Conservation (phyloP, 106 monocot species). For the Dendrobium huoshanense region DNA sequence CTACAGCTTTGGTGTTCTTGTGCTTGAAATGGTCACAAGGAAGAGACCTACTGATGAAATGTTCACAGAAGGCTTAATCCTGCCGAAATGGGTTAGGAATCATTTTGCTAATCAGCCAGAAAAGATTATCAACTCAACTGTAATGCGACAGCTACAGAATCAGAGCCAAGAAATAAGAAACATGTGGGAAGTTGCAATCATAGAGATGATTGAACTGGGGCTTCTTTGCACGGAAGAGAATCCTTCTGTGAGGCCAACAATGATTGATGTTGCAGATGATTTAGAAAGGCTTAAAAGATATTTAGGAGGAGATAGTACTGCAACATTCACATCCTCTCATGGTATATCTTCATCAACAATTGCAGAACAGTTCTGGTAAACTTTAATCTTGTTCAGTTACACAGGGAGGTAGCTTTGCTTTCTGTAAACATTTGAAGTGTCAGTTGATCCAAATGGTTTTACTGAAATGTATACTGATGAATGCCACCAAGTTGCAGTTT, state of each 20-base stretch:
- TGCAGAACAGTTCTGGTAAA: constrained; percentile 20
- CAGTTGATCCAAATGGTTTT: no score
- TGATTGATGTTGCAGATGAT: constrained; percentile 53
- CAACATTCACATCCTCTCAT: constrained; percentile 9
- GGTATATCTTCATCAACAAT: constrained; percentile 31
- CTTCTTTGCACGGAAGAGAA: constrained; percentile 28
- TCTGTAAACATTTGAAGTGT: no score
- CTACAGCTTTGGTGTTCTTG: constrained; percentile 80
- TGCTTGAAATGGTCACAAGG: constrained; percentile 64
- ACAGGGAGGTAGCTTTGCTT: no score
- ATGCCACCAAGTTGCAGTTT: no score
- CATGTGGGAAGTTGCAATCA: constrained; percentile 11
- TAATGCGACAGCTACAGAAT: background rate
- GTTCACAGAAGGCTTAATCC: constrained; percentile 42
- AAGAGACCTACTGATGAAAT: constrained; percentile 58
- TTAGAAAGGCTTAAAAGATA: constrained; percentile 28
- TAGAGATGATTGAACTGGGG: constrained; percentile 40
- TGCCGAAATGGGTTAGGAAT: constrained; percentile 62
- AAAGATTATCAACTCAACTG: constrained; percentile 13
- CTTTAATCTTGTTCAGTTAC: no score
- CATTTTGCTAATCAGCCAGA: constrained; percentile 28
- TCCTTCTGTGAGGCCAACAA: constrained; percentile 38
- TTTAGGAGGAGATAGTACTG: constrained; percentile 29
- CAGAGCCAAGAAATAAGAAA: background rate
- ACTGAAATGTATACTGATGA: no score